Conservation (phyloP, 768 basidiomycete genomes). For the Dentipellis sp. region DNA sequence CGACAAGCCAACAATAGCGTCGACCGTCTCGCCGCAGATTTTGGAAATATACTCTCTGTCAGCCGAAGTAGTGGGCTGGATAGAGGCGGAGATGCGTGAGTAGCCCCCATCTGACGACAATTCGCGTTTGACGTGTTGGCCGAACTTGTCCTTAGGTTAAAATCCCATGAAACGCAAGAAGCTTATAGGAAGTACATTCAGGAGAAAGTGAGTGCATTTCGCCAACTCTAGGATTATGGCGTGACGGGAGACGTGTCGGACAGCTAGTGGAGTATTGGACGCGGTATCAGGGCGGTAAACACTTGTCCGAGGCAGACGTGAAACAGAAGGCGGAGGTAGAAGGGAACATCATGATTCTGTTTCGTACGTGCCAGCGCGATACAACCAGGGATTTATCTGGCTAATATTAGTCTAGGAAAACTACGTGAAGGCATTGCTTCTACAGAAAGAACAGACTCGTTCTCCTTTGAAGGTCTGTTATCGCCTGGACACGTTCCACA, state of each 20-base stretch:
- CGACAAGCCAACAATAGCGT: not conserved
- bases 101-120: not conserved
- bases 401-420: constrained; percentile 42
- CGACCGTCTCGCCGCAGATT: not conserved
- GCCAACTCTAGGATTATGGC: not conserved
- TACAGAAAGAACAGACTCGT: constrained; percentile 46
- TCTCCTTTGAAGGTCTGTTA: constrained; percentile 57
- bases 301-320: constrained; percentile 6
- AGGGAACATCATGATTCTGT: constrained; percentile 64
- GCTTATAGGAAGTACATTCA: constrained; percentile 59
- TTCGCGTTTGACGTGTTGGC: no score
- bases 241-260: not conserved
- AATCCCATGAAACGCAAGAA: constrained; percentile 36
- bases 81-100: constrained; percentile 70
- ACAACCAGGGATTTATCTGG: not conserved
- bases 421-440: constrained; percentile 66
- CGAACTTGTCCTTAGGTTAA: no score
- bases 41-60: constrained; percentile 55
- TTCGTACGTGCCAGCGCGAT: constrained; percentile 38
- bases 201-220: constrained; percentile 42
- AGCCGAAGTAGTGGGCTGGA: constrained; percentile 72
- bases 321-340: constrained; percentile 39
- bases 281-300: constrained; percentile 20
- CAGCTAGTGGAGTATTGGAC: constrained; percentile 44
- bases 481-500: not conserved